phyloP scores from a whole-genome alignment of 805 yeast genomes.

The Hanseniaspora singularis region DNA sequence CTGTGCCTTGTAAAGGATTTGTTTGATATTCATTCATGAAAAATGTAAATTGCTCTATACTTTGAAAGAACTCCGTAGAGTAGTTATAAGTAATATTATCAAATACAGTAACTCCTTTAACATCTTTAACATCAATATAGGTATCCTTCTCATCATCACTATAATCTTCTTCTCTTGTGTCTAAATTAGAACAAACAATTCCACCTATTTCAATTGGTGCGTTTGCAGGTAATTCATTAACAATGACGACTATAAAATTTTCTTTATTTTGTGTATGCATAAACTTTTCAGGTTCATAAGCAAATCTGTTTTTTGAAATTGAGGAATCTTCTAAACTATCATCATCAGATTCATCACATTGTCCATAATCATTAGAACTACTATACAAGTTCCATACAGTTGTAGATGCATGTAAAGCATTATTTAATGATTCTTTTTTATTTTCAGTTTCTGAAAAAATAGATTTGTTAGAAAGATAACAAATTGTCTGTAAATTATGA shows the following conservation, averaged over 20 bases:
- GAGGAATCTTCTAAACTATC: too few relatives aligned
- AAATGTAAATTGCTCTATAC: slow-evolving; percentile 14
- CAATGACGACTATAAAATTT: background rate
- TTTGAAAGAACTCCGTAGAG: slow-evolving; percentile 21
- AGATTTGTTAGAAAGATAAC: background rate
- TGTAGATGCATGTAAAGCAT: background rate
- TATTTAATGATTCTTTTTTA: background rate
- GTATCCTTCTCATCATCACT: background rate
- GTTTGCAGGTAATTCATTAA: slow-evolving; percentile 9
- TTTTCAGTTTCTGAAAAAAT: background rate
- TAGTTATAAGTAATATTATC: slow-evolving; percentile 16
- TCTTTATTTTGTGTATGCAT: background rate
- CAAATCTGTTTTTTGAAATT: background rate
- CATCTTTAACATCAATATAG: too few relatives aligned
- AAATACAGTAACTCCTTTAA: background rate
- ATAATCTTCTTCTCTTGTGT: slow-evolving; percentile 1
- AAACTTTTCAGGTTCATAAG: slow-evolving; percentile 1
- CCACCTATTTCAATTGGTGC: slow-evolving; percentile 12
- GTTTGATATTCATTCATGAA: background rate
- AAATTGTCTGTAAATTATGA: background rate
- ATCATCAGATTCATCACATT: too few relatives aligned
- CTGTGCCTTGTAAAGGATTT: slow-evolving; percentile 17
- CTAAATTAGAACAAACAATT: background rate
- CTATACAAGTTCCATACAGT: background rate
- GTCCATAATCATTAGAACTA: too few relatives aligned